Evolutionary conservation across 306 rosid genomes (phyloP), one percentile per base, ranked within the genome.

Genomic region (Quercus robur): DNA sequence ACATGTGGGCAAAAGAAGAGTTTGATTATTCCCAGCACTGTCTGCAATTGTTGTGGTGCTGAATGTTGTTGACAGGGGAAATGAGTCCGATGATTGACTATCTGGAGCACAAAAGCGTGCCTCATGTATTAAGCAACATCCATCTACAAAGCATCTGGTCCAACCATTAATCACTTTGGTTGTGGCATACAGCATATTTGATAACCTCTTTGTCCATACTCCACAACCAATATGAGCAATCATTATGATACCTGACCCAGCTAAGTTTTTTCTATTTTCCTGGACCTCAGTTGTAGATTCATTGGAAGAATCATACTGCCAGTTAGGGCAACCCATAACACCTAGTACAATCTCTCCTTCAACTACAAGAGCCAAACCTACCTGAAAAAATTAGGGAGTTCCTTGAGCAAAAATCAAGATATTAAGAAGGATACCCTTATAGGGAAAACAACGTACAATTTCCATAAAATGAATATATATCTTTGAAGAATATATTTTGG

Each of bases 281-380:
- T 69, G 82, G 25, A 83, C 66, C 59, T 86, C 82, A 68, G 81
- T n/a, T 25, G 78, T 75, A 38, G 77, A 56, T 75, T 86, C 87
- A 71, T 77, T 71, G 2, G 89, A 80, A 49, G 75, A 64, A 71
- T 86, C 97, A 51, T 78, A 80, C 74, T 66, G 80, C 97, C 97
- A 93, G 89, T 89, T 90, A 28, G 96, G 99, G 87, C 98, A 95
- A 38, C 96, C 98, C 97, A 95, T 95, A 76, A 93, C 89, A 75
- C 96, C 96, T 51, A 90, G 33, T 21, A 84, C 92, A 84, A 87
- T 75, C 87, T 91, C 89, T 77, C 94, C 94, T 46, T 93, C 98
- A 80, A 95, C 97, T 78, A 90, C 91, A 61, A 93, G 96, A 58
- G 98, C 93, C 97, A 93, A 88, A 75, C 99, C 98, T 56, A 91